phyloP scores from a whole-genome alignment of 176 grass and related monocot genomes.

The Aegilops umbellulata region DNA sequence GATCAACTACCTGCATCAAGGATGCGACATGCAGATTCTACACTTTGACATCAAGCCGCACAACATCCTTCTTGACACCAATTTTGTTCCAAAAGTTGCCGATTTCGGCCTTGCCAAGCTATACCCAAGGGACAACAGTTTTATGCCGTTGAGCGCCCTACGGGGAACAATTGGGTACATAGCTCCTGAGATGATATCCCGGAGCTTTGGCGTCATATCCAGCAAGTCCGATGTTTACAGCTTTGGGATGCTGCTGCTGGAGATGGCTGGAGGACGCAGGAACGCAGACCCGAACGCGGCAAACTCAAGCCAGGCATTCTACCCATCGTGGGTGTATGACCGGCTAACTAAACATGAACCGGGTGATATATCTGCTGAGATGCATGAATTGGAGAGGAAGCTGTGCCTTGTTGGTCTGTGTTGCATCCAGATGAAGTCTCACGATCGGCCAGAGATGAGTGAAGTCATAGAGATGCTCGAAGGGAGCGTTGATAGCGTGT shows the following conservation, averaged over 20 bases:
- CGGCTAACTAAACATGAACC: not conserved
- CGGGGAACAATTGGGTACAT: not conserved
- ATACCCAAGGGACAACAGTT: not conserved
- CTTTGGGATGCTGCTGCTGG: not conserved
- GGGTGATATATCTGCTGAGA: not conserved
- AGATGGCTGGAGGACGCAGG: not conserved
- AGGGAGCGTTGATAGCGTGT: not conserved
- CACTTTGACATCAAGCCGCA: not conserved
- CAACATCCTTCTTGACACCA: not conserved
- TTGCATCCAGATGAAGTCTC: not conserved
- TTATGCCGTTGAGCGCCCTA: not conserved
- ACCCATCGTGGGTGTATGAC: not conserved
- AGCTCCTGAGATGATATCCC: not conserved
- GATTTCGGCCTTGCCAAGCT: not conserved
- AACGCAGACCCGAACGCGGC: not conserved
- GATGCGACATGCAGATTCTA: not conserved
- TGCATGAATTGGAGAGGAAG: not conserved
- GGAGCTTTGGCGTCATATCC: not conserved
- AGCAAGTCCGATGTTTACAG: not conserved
- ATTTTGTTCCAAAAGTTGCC: not conserved
- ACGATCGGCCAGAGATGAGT: not conserved
- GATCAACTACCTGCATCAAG: not conserved
- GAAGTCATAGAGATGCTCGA: not conserved
- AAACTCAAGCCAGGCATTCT: not conserved
- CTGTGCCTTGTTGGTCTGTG: no score